Base-by-base conservation (phyloP, 495 filamentous ascomycete species). In the Trichoderma gamsii region DNA sequence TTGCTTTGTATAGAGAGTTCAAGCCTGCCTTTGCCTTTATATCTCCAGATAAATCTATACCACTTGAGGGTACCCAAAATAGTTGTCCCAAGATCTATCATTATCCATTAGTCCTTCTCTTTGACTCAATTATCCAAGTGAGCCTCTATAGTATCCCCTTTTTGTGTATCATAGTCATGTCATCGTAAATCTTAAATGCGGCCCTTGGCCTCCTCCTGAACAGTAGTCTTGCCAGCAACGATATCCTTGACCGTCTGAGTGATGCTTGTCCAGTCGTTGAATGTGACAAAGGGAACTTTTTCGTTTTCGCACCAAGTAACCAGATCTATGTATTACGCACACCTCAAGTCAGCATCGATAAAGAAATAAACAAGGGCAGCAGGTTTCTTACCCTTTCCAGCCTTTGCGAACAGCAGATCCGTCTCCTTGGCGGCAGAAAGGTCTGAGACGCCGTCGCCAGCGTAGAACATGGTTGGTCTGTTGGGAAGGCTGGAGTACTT, bases 371-470 rank as follows among this genome's bases (percentile, higher is more conserved):
- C 6, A 35, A 25, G 1, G 13, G 65, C 27, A 27, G 66, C 16
- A 38, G 52, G 38, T 56, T 23, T 16, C 83, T 66, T 85, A 95
- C 92, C 92, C 76, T 90, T 85, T 11, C 91, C 93, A 44, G 89
- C 86, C 83, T 97, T 98, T 65, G 93, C 93, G 75, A 97, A 97
- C 21, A 97, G 78, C 52, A 97, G 76, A 74, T 97, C 91, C 18
- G 93, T 96, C 77, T 97, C 92, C 64, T 87, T 84, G 2, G 93
- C 93, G 12, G 93, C 93, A 41, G 90, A 93, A 56, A 97, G 80
- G 74, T 97, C 93, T 1, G 90, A 94, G 0, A 96, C 91, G 32
- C 93, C 93, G 69, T 97, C 93, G 63, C 93, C 93, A 29, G 92
- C 93, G 71, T 97, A 97, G 70, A 97, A 88, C 76, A 96, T 84